Percentiles rank a stretch among this genome's conserved stretches.
phyloP scores from a whole-genome alignment of 2,329 filamentous ascomycete species.

The Pseudogymnoascus pannorum region DNA sequence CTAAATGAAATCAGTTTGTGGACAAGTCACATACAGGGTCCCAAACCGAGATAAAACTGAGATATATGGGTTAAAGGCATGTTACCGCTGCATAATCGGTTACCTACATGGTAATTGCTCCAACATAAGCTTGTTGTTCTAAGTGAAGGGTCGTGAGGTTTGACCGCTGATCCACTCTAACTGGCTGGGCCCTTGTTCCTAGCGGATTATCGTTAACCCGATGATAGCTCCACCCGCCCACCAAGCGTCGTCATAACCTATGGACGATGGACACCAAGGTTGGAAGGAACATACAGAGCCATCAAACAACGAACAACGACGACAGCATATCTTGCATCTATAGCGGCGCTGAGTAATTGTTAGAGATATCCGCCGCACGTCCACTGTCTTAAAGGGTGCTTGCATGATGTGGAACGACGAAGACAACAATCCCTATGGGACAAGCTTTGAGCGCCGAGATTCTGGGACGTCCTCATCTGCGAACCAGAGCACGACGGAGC shows the following conservation, averaged over 20 bases:
- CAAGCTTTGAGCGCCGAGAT: slow-evolving; percentile 81
- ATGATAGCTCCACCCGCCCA: slow-evolving; percentile 1
- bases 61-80: not conserved
- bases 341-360: not conserved
- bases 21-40: not conserved
- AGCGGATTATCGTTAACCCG: not conserved
- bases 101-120: not conserved
- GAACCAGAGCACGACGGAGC: slow-evolving; percentile 54
- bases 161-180: slow-evolving; percentile 1
- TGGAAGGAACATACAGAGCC: not conserved
- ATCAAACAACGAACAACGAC: slow-evolving; percentile 3
- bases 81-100: not conserved
- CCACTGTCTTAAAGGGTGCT: not conserved
- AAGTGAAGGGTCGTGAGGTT: not conserved
- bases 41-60: not conserved
- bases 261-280: not conserved
- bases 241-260: slow-evolving; percentile 3
- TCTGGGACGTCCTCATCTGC: slow-evolving; percentile 63
- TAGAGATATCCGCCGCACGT: not conserved
- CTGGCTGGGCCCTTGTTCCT: slow-evolving; percentile 5
- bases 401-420: slow-evolving; percentile 94
- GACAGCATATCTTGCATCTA: not conserved
- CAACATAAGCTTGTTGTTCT: not conserved
- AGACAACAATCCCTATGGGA: slow-evolving; percentile 94
- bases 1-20: not conserved